phyloP scores from a whole-genome alignment of 257 asterid species.

The Petunia axillaris region DNA sequence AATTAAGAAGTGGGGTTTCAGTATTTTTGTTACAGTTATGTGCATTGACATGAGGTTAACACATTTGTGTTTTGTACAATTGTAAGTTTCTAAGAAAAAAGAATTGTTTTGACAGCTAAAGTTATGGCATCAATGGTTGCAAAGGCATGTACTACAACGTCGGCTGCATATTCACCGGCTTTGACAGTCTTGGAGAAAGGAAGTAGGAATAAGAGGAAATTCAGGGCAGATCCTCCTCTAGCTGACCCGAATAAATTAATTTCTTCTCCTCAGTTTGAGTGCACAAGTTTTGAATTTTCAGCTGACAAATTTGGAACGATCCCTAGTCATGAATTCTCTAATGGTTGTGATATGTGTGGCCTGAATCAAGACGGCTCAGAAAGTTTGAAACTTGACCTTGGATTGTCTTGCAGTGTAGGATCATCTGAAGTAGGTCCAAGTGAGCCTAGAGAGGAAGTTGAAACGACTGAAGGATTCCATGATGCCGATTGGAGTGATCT shows the following conservation, averaged over 20 bases:
- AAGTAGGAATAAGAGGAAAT: slow-evolving; percentile 91
- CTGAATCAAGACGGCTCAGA: slow-evolving; percentile 56
- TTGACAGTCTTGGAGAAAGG: slow-evolving; percentile 73
- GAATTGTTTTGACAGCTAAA: slow-evolving; percentile 46
- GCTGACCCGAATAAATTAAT: slow-evolving; percentile 58
- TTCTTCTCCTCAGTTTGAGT: slow-evolving; percentile 58
- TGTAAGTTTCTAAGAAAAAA: slow-evolving; percentile 24
- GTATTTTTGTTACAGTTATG: slow-evolving; percentile 23
- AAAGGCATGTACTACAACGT: slow-evolving; percentile 57
- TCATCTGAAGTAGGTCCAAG: slow-evolving; percentile 51
- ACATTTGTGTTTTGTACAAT: not conserved
- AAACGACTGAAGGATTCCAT: slow-evolving; percentile 53
- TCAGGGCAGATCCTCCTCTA: slow-evolving; percentile 84
- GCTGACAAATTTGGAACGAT: slow-evolving; percentile 67
- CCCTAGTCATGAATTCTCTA: slow-evolving; percentile 44
- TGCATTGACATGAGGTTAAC: slow-evolving; percentile 11
- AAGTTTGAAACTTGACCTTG: slow-evolving; percentile 76
- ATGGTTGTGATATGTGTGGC: slow-evolving; percentile 64
- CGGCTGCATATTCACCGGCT: slow-evolving; percentile 64
- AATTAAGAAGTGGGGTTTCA: slow-evolving; percentile 21
- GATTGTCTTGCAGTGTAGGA: slow-evolving; percentile 66
- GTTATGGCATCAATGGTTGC: slow-evolving; percentile 83
- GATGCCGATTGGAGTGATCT: slow-evolving; percentile 96
- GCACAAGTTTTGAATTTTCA: slow-evolving; percentile 73
- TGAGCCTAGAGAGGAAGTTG: slow-evolving; percentile 52